Percentiles rank a stretch among this genome's conserved stretches.
Conservation (phyloP, 139 green algal genomes). For the Chlorella sorokiniana region DNA sequence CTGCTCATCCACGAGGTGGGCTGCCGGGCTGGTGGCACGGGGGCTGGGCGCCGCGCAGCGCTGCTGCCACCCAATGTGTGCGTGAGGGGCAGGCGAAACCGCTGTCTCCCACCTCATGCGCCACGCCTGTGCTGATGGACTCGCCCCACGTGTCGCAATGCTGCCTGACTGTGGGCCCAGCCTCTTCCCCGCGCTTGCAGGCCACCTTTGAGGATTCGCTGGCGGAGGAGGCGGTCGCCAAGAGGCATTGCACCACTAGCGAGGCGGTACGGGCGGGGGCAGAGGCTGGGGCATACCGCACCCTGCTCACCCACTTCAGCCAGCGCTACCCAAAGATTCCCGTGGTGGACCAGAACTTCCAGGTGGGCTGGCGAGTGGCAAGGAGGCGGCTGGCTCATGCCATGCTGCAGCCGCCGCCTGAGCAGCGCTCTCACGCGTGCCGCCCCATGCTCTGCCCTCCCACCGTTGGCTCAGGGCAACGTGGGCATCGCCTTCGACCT, state of each 20-base stretch:
- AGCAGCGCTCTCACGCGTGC: too few relatives aligned
- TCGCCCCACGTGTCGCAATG: too few relatives aligned
- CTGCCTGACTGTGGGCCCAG: not conserved
- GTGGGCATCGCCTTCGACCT: constrained; percentile 95
- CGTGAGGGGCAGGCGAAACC: too few relatives aligned
- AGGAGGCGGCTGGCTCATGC: not conserved
- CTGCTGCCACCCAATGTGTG: too few relatives aligned
- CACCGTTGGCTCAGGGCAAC: not conserved
- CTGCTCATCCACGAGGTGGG: constrained; percentile 93
- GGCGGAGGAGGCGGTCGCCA: constrained; percentile 80
- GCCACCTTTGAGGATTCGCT: constrained; percentile 96
- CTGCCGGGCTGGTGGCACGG: not conserved
- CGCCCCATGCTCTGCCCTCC: not conserved
- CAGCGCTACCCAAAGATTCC: constrained; percentile 92
- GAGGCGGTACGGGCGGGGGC: constrained; percentile 81
- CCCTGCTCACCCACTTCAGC: constrained; percentile 97
- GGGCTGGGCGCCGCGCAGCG: too few relatives aligned
- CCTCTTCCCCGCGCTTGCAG: not conserved
- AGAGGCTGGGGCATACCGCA: constrained; percentile 82
- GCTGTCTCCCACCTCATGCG: too few relatives aligned
- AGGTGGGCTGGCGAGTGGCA: not conserved
- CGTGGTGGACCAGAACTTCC: constrained; percentile 55
- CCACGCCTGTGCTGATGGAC: too few relatives aligned
- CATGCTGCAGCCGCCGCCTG: too few relatives aligned
- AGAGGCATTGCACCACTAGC: constrained; percentile 87